Evolutionary conservation across 2,329 filamentous ascomycete genomes (phyloP).

Genomic region (Venturia carpophila): DNA sequence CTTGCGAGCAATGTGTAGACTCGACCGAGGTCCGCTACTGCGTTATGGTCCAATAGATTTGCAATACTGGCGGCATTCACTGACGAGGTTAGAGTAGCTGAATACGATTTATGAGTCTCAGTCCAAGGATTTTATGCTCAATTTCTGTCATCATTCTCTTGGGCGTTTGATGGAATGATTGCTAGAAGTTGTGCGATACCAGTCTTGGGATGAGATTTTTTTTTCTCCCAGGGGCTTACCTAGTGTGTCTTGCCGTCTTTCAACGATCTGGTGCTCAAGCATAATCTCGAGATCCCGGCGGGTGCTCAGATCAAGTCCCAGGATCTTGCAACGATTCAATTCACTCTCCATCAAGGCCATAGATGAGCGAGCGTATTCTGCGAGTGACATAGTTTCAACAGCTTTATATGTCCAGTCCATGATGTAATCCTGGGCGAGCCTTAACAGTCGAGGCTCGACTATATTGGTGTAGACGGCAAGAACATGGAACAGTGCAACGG

Average conservation of each 20-base stretch:
- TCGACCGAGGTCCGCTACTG: constrained; percentile 61
- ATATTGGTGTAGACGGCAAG: constrained; percentile 68
- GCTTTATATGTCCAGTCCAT: constrained; percentile 59
- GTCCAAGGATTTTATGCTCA: constrained; percentile 1
- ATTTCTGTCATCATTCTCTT: background rate
- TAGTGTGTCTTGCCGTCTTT: constrained; percentile 50
- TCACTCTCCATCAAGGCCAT: constrained; percentile 64
- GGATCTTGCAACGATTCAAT: constrained; percentile 66
- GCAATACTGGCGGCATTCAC: constrained; percentile 60
- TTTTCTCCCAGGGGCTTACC: constrained; percentile 19
- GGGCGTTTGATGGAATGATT: background rate
- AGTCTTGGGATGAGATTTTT: background rate
- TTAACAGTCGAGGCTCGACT: constrained; percentile 72
- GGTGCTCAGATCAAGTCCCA: constrained; percentile 70
- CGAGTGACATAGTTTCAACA: constrained; percentile 54
- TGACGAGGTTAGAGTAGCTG: background rate
- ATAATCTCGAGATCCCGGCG: constrained; percentile 66
- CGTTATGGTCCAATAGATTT: constrained; percentile 63
- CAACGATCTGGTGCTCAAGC: constrained; percentile 66
- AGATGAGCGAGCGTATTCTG: constrained; percentile 55
- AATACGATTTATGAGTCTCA: constrained; percentile 31
- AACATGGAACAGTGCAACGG: constrained; percentile 77
- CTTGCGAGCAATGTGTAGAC: constrained; percentile 72
- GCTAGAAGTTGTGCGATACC: background rate
- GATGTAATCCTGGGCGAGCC: constrained; percentile 61